Evolutionary conservation across 2,329 filamentous ascomycete species (phyloP).

Genomic region (Pseudocercospora fijiensis): DNA sequence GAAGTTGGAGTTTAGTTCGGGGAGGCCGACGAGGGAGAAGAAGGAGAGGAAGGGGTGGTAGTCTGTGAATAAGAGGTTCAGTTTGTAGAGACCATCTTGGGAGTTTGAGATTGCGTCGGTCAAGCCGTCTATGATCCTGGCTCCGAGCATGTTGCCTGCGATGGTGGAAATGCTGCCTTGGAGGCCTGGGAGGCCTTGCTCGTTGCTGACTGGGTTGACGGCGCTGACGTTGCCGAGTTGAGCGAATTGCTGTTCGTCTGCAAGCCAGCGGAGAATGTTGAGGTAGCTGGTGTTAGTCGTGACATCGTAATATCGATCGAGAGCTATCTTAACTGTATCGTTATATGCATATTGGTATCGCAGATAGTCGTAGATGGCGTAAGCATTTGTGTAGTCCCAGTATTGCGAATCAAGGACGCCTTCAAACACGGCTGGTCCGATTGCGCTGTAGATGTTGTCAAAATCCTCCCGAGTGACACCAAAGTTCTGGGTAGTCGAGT

Average conservation of each 20-base stretch:
- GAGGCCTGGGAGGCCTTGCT: conserved; percentile 32
- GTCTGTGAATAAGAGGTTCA: conserved; percentile 49
- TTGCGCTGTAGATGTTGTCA: conserved; percentile 48
- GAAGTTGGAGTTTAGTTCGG: conserved; percentile 46
- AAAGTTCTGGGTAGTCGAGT: conserved; percentile 40
- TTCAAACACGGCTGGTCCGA: conserved; percentile 48
- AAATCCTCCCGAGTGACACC: conserved; percentile 38
- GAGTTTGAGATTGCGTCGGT: conserved; percentile 33
- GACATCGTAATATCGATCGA: conserved; percentile 35
- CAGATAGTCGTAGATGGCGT: conserved; percentile 57
- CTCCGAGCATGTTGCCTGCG: conserved; percentile 40
- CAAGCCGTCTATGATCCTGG: conserved; percentile 38
- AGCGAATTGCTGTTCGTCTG: conserved; percentile 48
- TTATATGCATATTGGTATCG: conserved; percentile 57
- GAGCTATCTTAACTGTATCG: conserved; percentile 38
- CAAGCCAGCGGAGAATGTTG: conserved; percentile 43
- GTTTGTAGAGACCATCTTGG: conserved; percentile 33
- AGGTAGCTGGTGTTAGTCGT: conserved; percentile 29
- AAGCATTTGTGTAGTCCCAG: conserved; percentile 54
- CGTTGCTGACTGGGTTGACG: conserved; percentile 22
- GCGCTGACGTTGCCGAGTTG: conserved; percentile 48
- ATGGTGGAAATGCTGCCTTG: conserved; percentile 42
- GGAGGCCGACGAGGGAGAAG: conserved; percentile 48
- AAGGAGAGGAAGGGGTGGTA: conserved; percentile 54
- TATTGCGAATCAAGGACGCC: conserved; percentile 41